Base-by-base conservation (phyloP, 2,329 filamentous ascomycete species). In the Penicillium sp. region DNA sequence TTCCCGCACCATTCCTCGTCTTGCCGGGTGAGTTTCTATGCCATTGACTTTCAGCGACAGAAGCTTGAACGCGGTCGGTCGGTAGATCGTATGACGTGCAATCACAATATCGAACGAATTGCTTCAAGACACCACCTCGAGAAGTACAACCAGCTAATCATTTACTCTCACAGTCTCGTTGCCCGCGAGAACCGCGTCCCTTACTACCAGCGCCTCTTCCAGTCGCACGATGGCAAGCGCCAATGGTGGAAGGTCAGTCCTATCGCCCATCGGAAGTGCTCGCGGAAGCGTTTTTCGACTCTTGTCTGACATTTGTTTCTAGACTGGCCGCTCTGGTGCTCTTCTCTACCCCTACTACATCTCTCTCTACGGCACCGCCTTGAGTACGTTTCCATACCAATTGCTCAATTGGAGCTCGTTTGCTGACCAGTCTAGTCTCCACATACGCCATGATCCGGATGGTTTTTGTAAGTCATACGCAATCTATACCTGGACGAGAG, bases 121-220 rank as follows among this genome's bases (percentile, higher is more conserved):
- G 8, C 30, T 28, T 46, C 18, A 14, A 16, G 18, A 50, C 46
- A 21, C 16, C 1, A 35, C 30, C 8, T 14, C 26, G 8, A 35
- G 30, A 14, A 35, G 12, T 35, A 35, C 16, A 21, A 6, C 23
- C 12, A 33, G 35, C 50, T 53, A 48, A 54, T 43, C 46, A 35
- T 18, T 23, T 20, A 18, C 26, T 30, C 30, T 3, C 40, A 46
- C 63, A 80, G 79, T 61, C 78, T 77, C 63, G 69, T 88, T 68
- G 80, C 81, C 79, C 85, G 85, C 72, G 78, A 83, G 74, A 88
- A 88, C 79, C 80, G 82, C 65, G 86, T 88, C 62, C 83, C 85
- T 53, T 74, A 82, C 65, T 88, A 86, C 77, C 85, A 88, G 77
- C 79, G 82, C 64, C 78, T 86, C 49, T 85, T 84, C 77, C 85